Conservation (phyloP, 2,329 filamentous ascomycete genomes). For the Diaporthe sp. region DNA sequence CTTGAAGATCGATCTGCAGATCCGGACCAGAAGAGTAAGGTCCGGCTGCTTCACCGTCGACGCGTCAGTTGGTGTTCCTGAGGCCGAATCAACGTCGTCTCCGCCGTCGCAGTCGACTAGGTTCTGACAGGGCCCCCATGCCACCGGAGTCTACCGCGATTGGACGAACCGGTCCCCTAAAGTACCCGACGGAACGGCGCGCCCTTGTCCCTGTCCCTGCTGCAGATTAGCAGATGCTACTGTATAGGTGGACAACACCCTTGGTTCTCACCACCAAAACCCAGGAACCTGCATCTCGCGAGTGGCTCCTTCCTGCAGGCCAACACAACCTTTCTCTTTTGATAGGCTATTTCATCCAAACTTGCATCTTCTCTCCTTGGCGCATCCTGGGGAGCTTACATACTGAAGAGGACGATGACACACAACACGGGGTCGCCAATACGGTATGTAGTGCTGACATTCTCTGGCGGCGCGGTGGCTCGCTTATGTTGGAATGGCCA, state of each 20-base stretch:
- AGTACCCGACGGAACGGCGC: constrained; percentile 17
- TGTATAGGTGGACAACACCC: neutral
- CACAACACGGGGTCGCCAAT: neutral
- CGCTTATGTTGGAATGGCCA: neutral
- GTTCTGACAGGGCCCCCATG: neutral
- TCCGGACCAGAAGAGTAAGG: constrained; percentile 3
- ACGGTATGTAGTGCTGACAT: neutral
- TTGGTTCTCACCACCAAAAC: neutral
- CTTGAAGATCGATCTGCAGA: constrained; percentile 1
- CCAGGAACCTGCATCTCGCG: constrained; percentile 1
- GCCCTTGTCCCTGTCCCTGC: constrained; percentile 26
- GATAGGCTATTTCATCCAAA: neutral
- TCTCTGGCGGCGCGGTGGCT: neutral
- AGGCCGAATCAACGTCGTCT: constrained; percentile 17
- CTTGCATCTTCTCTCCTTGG: neutral
- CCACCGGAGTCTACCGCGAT: neutral
- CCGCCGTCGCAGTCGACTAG: neutral
- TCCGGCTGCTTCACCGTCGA: neutral
- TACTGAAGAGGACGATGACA: neutral
- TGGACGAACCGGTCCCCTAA: neutral
- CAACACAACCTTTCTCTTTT: neutral
- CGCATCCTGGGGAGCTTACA: neutral
- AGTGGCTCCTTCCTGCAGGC: constrained; percentile 8
- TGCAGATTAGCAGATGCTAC: neutral
- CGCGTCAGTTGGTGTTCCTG: neutral